A percentile compares a stretch with the other conserved stretches of the same genome.
phyloP scores from a whole-genome alignment of 2,329 filamentous ascomycete genomes.

The Penicillium sp. region DNA sequence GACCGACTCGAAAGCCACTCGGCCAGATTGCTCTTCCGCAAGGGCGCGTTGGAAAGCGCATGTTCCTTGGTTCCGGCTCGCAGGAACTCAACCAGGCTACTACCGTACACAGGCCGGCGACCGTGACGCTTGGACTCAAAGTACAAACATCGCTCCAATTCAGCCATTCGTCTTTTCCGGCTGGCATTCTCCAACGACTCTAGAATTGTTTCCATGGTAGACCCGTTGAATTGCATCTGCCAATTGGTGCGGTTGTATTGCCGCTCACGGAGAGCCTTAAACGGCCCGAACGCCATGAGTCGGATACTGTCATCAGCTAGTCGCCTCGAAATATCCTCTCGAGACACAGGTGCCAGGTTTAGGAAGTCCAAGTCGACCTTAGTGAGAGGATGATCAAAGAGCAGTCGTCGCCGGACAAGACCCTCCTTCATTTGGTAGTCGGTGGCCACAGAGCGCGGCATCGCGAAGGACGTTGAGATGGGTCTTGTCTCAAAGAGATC shows the following conservation, averaged over 20 bases:
- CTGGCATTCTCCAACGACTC: conserved; percentile 70
- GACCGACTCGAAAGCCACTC: conserved; percentile 76
- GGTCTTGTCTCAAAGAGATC: conserved; percentile 94
- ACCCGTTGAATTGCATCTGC: conserved; percentile 63
- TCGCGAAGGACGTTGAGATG: conserved; percentile 95
- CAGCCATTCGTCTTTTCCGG: conserved; percentile 69
- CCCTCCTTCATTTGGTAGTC: conserved; percentile 73
- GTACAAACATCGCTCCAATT: conserved; percentile 77
- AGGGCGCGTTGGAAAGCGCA: conserved; percentile 61
- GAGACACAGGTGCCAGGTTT: conserved; percentile 71
- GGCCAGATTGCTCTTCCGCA: conserved; percentile 62
- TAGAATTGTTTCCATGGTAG: conserved; percentile 68
- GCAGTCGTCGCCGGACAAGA: conserved; percentile 65
- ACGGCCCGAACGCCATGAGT: conserved; percentile 66
- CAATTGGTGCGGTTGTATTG: conserved; percentile 59
- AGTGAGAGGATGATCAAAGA: conserved; percentile 62
- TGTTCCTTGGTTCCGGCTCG: conserved; percentile 62
- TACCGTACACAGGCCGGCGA: conserved; percentile 77
- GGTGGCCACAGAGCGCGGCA: conserved; percentile 73
- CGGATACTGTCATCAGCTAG: conserved; percentile 57
- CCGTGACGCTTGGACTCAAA: conserved; percentile 79
- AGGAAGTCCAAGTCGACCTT: conserved; percentile 72
- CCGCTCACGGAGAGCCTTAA: conserved; percentile 70
- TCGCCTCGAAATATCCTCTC: conserved; percentile 63
- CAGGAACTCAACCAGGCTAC: conserved; percentile 71